A percentile compares a stretch with the other conserved stretches of the same genome.
Evolutionary conservation across 2,329 filamentous ascomycete species (phyloP).

Genomic region (Trichophyton simii): DNA sequence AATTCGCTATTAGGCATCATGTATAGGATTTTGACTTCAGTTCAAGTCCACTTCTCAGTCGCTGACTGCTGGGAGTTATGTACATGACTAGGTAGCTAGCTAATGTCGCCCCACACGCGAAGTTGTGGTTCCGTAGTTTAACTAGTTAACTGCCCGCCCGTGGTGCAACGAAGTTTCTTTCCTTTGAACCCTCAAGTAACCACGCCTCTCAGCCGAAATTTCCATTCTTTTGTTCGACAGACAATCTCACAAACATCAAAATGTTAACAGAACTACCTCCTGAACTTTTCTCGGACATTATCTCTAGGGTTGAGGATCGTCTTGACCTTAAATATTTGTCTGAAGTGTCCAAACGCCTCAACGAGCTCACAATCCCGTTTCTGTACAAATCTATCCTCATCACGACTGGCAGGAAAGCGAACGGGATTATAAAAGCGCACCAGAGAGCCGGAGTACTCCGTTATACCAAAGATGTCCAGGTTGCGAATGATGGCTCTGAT

Average conservation of each 20-base stretch:
- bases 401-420: background rate
- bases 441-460: background rate
- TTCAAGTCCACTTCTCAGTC: too few species aligned
- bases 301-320: background rate
- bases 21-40: too few species aligned
- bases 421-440: background rate
- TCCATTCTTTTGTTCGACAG: too few species aligned
- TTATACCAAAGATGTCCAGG: background rate
- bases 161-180: too few species aligned
- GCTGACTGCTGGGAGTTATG: too few species aligned
- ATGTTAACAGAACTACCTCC: background rate
- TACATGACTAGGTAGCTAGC: too few species aligned
- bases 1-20: too few species aligned
- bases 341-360: background rate
- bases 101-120: too few species aligned
- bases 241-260: background rate
- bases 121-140: too few species aligned
- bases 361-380: background rate
- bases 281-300: background rate
- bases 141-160: too few species aligned
- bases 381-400: background rate
- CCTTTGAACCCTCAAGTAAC: too few species aligned
- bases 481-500: background rate
- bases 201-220: too few species aligned
- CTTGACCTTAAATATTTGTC: background rate